These are phyloP conservation scores for Penicillium rolfsii DNA, from an alignment of 2,329 filamentous ascomycete genomes.

Conservation along the genomic window DNA sequence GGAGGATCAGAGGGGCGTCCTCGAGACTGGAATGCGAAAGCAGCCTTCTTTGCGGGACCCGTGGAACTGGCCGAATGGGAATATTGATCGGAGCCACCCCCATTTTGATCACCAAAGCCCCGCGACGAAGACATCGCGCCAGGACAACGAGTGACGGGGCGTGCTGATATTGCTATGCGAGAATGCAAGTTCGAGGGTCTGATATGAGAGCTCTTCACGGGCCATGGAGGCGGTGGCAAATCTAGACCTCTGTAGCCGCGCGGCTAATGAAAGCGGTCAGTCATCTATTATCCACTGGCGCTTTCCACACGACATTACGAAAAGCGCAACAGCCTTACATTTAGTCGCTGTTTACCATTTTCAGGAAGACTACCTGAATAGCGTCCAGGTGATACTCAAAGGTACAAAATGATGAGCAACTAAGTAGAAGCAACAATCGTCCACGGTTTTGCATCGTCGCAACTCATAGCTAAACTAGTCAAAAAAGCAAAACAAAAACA, in stretches of 20 bases:
- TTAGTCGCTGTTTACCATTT: too few species aligned
- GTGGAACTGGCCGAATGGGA: slow-evolving; percentile 46
- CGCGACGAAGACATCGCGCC: slow-evolving; percentile 27
- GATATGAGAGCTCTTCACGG: slow-evolving; percentile 18
- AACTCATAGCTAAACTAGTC: too few species aligned
- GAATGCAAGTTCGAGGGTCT: slow-evolving; percentile 9
- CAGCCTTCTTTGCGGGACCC: slow-evolving; percentile 36
- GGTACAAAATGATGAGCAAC: too few species aligned
- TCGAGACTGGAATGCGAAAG: slow-evolving; percentile 39
- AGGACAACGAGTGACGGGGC: background rate
- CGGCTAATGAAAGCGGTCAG: slow-evolving; percentile 2
- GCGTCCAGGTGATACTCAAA: too few species aligned
- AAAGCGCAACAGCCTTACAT: too few species aligned
- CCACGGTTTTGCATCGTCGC: too few species aligned
- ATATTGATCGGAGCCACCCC: slow-evolving; percentile 37
- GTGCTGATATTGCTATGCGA: background rate
- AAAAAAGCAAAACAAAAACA: too few species aligned
- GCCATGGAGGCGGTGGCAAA: slow-evolving; percentile 30
- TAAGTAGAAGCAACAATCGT: too few species aligned
- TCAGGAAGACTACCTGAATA: too few species aligned
- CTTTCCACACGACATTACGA: too few species aligned
- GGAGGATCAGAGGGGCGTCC: slow-evolving; percentile 23
- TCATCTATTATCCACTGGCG: background rate
- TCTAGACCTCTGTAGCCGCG: slow-evolving; percentile 15
- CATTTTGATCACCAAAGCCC: slow-evolving; percentile 6